A percentile compares a stretch with the other conserved stretches of the same genome.
These are phyloP conservation scores for Juglanconis oblonga DNA, from an alignment of 2,329 filamentous ascomycete genomes.

Conservation along the genomic window DNA sequence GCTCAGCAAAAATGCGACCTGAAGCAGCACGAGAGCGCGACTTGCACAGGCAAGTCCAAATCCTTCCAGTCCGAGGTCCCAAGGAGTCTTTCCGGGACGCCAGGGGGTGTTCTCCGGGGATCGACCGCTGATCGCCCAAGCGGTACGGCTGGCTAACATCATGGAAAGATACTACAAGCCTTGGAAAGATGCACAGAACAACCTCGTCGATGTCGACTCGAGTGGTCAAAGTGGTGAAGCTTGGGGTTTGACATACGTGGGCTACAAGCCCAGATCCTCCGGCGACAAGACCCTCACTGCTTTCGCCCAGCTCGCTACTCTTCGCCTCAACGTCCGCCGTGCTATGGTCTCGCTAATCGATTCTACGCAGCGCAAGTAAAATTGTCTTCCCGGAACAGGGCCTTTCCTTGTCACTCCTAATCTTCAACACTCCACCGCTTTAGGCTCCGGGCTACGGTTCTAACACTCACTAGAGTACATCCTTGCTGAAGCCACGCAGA, in stretches of 20 bases:
- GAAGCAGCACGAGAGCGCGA: constrained; percentile 16
- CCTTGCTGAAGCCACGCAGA: constrained; percentile 9
- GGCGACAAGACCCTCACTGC: constrained; percentile 39
- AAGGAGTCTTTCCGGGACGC: not conserved
- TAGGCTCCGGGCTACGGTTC: no score
- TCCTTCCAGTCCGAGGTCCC: not conserved
- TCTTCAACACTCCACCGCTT: not conserved
- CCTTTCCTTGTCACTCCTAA: no score
- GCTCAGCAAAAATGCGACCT: constrained; percentile 2
- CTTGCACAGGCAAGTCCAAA: constrained; percentile 7
- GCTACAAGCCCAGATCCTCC: constrained; percentile 31
- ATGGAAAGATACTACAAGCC: constrained; percentile 14
- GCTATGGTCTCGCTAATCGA: constrained; percentile 26
- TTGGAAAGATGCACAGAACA: constrained; percentile 14
- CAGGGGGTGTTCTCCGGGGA: not conserved
- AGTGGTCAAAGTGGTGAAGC: not conserved
- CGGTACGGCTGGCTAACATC: not conserved
- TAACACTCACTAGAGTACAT: not conserved
- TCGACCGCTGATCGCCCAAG: not conserved
- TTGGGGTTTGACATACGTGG: constrained; percentile 22
- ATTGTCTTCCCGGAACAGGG: not conserved
- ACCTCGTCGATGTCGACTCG: not conserved
- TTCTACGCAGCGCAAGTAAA: constrained; percentile 2
- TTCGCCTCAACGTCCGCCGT: constrained; percentile 45
- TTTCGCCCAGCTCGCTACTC: constrained; percentile 48